Evolutionary conservation across 2,329 filamentous ascomycete genomes (phyloP).

Genomic region (Aquanectria penicillioides): DNA sequence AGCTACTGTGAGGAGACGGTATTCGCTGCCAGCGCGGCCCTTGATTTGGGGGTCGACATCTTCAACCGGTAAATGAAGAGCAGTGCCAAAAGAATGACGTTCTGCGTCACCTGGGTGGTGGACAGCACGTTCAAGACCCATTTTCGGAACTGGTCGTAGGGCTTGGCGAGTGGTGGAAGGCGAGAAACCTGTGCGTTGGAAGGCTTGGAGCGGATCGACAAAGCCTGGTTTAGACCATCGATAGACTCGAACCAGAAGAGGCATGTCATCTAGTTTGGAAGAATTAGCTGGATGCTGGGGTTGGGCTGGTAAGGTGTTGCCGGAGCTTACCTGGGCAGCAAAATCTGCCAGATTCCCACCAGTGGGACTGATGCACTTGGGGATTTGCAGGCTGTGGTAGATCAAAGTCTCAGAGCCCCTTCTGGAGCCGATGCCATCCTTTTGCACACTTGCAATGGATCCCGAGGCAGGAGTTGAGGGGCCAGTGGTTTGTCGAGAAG

Average conservation of each 20-base stretch:
- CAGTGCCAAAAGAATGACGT: conserved; percentile 89
- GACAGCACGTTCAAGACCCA: conserved; percentile 93
- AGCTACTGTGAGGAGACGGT: conserved; percentile 89
- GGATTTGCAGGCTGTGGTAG: conserved; percentile 74
- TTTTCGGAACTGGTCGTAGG: conserved; percentile 84
- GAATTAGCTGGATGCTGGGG: conserved; percentile 17
- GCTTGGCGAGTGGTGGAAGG: conserved; percentile 77
- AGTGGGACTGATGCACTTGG: conserved; percentile 77
- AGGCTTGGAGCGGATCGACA: conserved; percentile 63
- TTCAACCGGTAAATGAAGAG: conserved; percentile 95
- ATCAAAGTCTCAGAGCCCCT: conserved; percentile 59
- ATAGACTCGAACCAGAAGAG: conserved; percentile 97
- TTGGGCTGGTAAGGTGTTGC: neutral
- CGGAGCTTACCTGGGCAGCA: conserved; percentile 76
- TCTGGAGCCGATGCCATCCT: conserved; percentile 45
- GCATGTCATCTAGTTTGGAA: conserved; percentile 85
- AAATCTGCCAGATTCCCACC: conserved; percentile 85
- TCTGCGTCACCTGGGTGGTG: conserved; percentile 95
- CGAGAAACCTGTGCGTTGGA: conserved; percentile 55
- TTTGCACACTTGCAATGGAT: conserved; percentile 39
- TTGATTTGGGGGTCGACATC: conserved; percentile 89
- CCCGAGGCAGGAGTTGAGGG: conserved; percentile 51
- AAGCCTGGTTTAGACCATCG: conserved; percentile 79
- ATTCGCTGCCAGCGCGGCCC: conserved; percentile 93
- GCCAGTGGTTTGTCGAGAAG: conserved; percentile 46